These are phyloP conservation scores for Boletales sp. DNA, from an alignment of 768 basidiomycete genomes.

Conservation along the genomic window DNA sequence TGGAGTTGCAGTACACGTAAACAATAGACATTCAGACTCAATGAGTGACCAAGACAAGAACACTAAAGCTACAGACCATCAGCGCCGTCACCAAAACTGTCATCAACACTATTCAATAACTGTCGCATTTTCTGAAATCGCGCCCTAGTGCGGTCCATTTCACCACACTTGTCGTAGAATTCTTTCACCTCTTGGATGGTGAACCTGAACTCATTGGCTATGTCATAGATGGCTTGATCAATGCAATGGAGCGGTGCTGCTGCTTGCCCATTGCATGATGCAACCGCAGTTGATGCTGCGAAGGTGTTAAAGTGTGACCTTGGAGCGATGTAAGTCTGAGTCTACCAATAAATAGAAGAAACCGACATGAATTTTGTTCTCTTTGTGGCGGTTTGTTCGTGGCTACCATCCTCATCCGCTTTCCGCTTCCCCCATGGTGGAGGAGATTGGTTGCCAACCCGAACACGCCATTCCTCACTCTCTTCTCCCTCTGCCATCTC, in stretches of 20 bases:
- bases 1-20: neutral
- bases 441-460: constrained; percentile 57
- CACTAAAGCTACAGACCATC: constrained; percentile 3
- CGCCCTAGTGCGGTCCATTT: constrained; percentile 60
- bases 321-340: neutral
- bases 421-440: constrained; percentile 71
- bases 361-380: constrained; percentile 41
- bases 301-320: constrained; percentile 2
- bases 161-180: constrained; percentile 70
- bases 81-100: constrained; percentile 11
- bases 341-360: neutral
- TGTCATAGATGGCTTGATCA: constrained; percentile 60
- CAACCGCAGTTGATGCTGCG: constrained; percentile 1
- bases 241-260: constrained; percentile 50
- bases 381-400: constrained; percentile 36
- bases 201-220: constrained; percentile 68
- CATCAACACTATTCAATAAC: constrained; percentile 28
- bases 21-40: neutral
- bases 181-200: constrained; percentile 75
- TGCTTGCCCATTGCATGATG: constrained; percentile 6
- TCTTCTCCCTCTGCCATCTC: constrained; percentile 61
- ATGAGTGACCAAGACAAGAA: neutral
- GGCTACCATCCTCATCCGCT: constrained; percentile 36
- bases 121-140: constrained; percentile 71
- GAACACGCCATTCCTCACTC: constrained; percentile 63